These are phyloP conservation scores for Saxophila tyrrhenica DNA, from an alignment of 495 filamentous ascomycete species.

Conservation along the genomic window DNA sequence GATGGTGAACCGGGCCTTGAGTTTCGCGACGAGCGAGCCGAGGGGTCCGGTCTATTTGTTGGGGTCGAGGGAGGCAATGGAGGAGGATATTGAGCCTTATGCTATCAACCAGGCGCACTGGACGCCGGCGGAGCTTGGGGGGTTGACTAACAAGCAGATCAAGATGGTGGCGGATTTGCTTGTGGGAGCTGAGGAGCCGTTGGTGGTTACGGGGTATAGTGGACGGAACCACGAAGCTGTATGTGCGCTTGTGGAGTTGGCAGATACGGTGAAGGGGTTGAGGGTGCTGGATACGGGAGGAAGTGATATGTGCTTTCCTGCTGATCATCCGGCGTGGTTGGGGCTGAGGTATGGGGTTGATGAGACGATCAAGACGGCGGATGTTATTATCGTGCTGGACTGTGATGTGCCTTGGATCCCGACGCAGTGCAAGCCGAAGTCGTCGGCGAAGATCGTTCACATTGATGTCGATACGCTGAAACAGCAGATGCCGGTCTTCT, in stretches of 20 bases:
- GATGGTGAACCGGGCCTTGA: slow-evolving; percentile 81
- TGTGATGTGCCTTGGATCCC: slow-evolving; percentile 65
- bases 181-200: slow-evolving; percentile 58
- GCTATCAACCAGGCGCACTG: slow-evolving; percentile 59
- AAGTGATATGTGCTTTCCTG: slow-evolving; percentile 93
- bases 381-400: slow-evolving; percentile 76
- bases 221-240: slow-evolving; percentile 66
- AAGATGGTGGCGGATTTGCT: slow-evolving; percentile 60
- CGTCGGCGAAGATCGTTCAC: slow-evolving; percentile 28
- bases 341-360: slow-evolving; percentile 70
- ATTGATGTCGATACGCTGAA: slow-evolving; percentile 33
- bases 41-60: slow-evolving; percentile 78
- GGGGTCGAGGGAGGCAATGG: slow-evolving; percentile 82
- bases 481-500: slow-evolving; percentile 48
- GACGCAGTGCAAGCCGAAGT: slow-evolving; percentile 40
- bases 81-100: slow-evolving; percentile 81
- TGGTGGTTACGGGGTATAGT: slow-evolving; percentile 73
- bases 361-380: slow-evolving; percentile 60
- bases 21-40: slow-evolving; percentile 73
- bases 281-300: slow-evolving; percentile 82
- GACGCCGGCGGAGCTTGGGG: slow-evolving; percentile 65
- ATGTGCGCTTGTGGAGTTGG: slow-evolving; percentile 61
- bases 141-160: slow-evolving; percentile 53
- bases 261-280: slow-evolving; percentile 65
- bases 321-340: slow-evolving; percentile 60